Evolutionary conservation across 2,329 filamentous ascomycete species (phyloP), one percentile per base, ranked within the genome.

Genomic region (Monilinia polystroma): DNA sequence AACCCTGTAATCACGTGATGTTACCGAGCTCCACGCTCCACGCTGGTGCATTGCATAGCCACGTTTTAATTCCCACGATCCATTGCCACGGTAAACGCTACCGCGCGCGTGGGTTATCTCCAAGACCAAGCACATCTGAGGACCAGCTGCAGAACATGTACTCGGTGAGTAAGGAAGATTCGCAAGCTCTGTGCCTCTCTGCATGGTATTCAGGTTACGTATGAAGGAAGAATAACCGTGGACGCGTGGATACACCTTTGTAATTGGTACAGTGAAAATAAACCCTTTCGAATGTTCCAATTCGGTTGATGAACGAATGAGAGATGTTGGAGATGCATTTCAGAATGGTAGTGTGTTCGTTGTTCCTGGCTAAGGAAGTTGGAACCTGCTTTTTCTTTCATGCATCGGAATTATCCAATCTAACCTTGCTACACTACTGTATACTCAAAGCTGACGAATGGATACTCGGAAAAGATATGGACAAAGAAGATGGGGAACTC

Each of bases 301-400:
- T 12, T 59, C 57, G 57, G 43, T 49, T 47, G 43, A 10, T 23
- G 18, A 20, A 35, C 41, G 26, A 47, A 59, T 59, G 8, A 23
- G 23, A 47, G 41, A 35, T 47, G 43, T 12, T 23, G 6, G 4
- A 32, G 26, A 23, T 10, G 20, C n/a, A 43, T 49, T 53, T 53
- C 14, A 32, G 8, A 53, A 32, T 35, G 32, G 32, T 35, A 4
- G 32, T 35, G 32, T 35, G 32, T 35, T 35, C 32, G 32, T 35
- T n/a, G 56, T 59, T 59, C 56, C 56, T 59, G 56, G 56, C 56
- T 47, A 60, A 60, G 43, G 57, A 60, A 49, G 20, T 16, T n/a
- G 20, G 57, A 60, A 59, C 57, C 29, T 59, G 57, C 43, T 59
- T 59, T 59, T 11, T 35, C 43, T 32, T 59, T 47, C 43, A 49